Percentiles rank a stretch among this genome's conserved stretches.
phyloP scores from a whole-genome alignment of 805 yeast species.

The Starmerella riodocensis region DNA sequence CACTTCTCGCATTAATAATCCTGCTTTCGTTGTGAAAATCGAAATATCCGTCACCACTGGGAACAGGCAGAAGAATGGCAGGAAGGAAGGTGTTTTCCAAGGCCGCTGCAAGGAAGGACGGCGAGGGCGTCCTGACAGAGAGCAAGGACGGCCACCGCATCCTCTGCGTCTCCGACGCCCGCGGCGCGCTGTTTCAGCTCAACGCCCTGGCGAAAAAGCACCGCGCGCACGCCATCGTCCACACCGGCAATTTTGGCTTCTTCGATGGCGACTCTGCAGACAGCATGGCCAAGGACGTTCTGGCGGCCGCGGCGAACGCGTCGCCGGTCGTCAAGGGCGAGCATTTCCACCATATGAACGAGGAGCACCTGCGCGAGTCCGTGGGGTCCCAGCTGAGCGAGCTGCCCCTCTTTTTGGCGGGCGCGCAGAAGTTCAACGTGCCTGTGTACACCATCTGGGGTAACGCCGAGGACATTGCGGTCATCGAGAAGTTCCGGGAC shows the following conservation, averaged over 20 bases:
- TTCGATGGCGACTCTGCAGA: constrained; percentile 46
- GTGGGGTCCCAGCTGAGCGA: constrained; percentile 37
- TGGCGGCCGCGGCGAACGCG: constrained; percentile 53
- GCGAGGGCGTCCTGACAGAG: not conserved
- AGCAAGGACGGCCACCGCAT: constrained; percentile 28
- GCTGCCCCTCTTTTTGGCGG: constrained; percentile 37
- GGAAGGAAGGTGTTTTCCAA: not conserved
- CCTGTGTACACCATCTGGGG: constrained; percentile 75
- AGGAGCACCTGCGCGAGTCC: constrained; percentile 32
- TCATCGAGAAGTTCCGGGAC: constrained; percentile 46
- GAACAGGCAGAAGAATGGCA: not conserved
- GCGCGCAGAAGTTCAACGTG: constrained; percentile 31
- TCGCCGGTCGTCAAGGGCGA: constrained; percentile 43
- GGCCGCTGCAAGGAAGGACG: not conserved
- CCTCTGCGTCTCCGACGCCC: constrained; percentile 41
- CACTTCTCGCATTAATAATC: too few species aligned
- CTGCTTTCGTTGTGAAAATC: not conserved
- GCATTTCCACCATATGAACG: constrained; percentile 36
- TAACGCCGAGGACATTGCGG: constrained; percentile 58
- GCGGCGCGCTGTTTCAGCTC: constrained; percentile 39
- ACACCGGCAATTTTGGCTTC: constrained; percentile 72
- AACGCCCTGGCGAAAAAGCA: constrained; percentile 38
- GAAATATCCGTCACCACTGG: not conserved
- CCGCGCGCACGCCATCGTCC: constrained; percentile 42
- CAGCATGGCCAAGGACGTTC: constrained; percentile 36